These are phyloP conservation scores for Hansenula sp. DNA, from an alignment of 1,139 yeast genomes.

Conservation along the genomic window DNA sequence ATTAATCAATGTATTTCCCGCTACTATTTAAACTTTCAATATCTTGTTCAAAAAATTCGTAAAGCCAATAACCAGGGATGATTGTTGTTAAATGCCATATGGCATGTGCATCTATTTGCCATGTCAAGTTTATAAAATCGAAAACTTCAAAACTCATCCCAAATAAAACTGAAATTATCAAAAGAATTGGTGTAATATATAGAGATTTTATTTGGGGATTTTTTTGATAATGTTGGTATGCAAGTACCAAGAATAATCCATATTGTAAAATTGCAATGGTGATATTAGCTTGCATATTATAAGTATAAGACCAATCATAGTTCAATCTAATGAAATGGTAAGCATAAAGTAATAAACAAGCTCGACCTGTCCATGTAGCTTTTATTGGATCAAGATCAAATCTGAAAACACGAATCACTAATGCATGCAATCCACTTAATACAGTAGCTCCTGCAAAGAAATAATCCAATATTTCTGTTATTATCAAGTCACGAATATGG, in stretches of 20 bases:
- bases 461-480: constrained; percentile 86
- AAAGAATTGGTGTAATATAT: constrained; percentile 39
- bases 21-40: constrained; percentile 13
- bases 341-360: constrained; percentile 48
- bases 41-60: constrained; percentile 32
- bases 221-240: constrained; percentile 26
- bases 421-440: constrained; percentile 68
- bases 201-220: constrained; percentile 22
- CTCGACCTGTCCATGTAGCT: constrained; percentile 30
- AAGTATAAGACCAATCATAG: constrained; percentile 83
- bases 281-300: constrained; percentile 91
- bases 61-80: constrained; percentile 44
- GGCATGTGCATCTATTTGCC: constrained; percentile 86
- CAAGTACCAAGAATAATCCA: constrained; percentile 30
- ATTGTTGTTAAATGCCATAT: constrained; percentile 86
- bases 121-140: constrained; percentile 76
- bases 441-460: constrained; percentile 92
- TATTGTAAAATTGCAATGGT: constrained; percentile 75
- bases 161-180: constrained; percentile 49
- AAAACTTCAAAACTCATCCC: constrained; percentile 89
- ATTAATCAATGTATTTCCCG: constrained; percentile 13
- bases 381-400: constrained; percentile 41
- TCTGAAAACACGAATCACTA: constrained; percentile 53
- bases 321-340: constrained; percentile 67
- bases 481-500: constrained; percentile 75